Percentiles rank a stretch among this genome's conserved stretches.
These are phyloP conservation scores for Echinochloa phyllopogon DNA, from an alignment of 176 grass and related monocot species.

Conservation along the genomic window DNA sequence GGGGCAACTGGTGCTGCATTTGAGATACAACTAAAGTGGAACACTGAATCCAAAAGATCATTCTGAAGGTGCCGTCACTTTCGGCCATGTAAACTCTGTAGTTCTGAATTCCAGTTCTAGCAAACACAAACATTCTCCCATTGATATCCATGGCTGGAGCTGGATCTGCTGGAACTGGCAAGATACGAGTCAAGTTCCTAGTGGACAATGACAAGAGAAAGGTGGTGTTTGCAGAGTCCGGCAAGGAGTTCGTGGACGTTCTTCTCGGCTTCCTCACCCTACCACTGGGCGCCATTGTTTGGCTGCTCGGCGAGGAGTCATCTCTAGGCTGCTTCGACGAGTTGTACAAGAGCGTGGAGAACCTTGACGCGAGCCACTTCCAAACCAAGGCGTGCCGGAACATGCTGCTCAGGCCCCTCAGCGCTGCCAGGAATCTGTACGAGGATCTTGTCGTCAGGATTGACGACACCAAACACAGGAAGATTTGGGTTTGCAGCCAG, in stretches of 20 bases:
- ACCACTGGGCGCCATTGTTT: constrained; percentile 46
- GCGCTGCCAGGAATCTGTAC: background rate
- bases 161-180: background rate
- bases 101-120: constrained; percentile 1
- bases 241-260: constrained; percentile 58
- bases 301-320: constrained; percentile 31
- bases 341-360: constrained; percentile 37
- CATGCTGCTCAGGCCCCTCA: constrained; percentile 32
- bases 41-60: background rate
- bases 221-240: constrained; percentile 57
- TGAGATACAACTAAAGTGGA: background rate
- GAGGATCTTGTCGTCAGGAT: constrained; percentile 2
- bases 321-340: constrained; percentile 24
- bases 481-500: background rate
- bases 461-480: background rate
- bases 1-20: background rate
- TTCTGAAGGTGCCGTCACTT: too few species aligned
- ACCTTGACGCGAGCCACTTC: constrained; percentile 4
- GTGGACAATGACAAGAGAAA: constrained; percentile 44
- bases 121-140: background rate
- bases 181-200: constrained; percentile 45
- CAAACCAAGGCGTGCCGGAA: constrained; percentile 34
- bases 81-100: background rate
- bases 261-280: constrained; percentile 59
- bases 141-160: background rate